Evolutionary conservation across 371 early-diverging fungal species (phyloP), one percentile per base, ranked within the genome.

Genomic region (Mucor irregularis): DNA sequence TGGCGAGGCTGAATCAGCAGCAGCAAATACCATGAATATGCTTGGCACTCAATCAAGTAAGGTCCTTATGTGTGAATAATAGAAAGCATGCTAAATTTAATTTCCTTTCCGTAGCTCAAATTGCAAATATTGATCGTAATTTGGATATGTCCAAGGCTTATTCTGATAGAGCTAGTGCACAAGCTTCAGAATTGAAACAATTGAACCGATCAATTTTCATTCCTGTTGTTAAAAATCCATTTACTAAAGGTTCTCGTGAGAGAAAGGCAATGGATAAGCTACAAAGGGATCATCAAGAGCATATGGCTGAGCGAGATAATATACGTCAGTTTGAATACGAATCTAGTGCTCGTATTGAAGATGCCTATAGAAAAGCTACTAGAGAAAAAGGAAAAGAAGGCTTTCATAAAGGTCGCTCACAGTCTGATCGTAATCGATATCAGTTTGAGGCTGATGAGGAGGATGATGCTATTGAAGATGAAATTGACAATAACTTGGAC

Each of bases 201-300:
- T 72, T 91, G 24, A 91, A 91, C 74, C 77, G 86, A 30, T 90
- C 87, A 47, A 93, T 94, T 66, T 84, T 92, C 62, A 73, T 87
- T 13, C 81, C 90, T 7, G 75, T 78, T 56, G 58, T 90, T 61
- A 69, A 80, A 67, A 86, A 85, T 46, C 87, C 87, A 19, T 84
- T 86, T 62, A 78, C 54, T 22, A 68, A 60, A 47, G 76, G 78
- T 44, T 84, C 85, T 55, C 76, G 82, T 37, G 77, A 84, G 53
- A 70, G 76, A 45, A 62, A 68, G 46, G 83, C 81, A 61, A 64
- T 73, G 9, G 80, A 78, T 53, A 58, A 79, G 16, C 66, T 71
- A 29, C 78, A 76, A 10, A 66, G 71, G 24, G 83, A 70, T 39
- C 75, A 73, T 24, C 73, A 70, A 30, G 74, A 74, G 33, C 73